These are phyloP conservation scores for Candida smagusa DNA, from an alignment of 1,139 yeast genomes.

Conservation along the genomic window DNA sequence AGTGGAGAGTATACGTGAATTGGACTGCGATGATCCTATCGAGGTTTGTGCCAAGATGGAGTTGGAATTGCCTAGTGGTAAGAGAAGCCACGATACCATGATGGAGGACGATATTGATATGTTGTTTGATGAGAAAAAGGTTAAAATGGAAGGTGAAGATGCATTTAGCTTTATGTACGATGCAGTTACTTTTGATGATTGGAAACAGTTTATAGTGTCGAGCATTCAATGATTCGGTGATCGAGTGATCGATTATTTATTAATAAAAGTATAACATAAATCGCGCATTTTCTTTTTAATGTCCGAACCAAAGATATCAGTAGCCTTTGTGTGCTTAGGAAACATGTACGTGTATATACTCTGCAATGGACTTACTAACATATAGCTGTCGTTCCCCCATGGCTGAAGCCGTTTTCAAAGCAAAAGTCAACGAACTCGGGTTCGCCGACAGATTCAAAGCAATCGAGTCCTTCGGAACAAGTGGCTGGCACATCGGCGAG, in stretches of 20 bases:
- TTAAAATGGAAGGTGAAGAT: slow-evolving; percentile 22
- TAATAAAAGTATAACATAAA: background rate
- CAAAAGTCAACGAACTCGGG: slow-evolving; percentile 53
- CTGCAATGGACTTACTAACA: background rate
- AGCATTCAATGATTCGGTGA: slow-evolving; percentile 11
- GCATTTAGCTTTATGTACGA: slow-evolving; percentile 27
- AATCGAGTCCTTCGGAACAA: slow-evolving; percentile 88
- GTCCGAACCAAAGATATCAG: slow-evolving; percentile 38
- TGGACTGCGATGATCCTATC: slow-evolving; percentile 29
- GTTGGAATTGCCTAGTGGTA: slow-evolving; percentile 6
- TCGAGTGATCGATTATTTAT: background rate
- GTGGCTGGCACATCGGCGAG: slow-evolving; percentile 81
- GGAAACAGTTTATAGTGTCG: slow-evolving; percentile 30
- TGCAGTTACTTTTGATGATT: slow-evolving; percentile 37
- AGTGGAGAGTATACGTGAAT: slow-evolving; percentile 34
- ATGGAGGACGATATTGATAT: slow-evolving; percentile 32
- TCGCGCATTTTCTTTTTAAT: background rate
- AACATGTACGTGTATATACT: slow-evolving; percentile 58
- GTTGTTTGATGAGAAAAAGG: slow-evolving; percentile 36
- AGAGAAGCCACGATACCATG: slow-evolving; percentile 23
- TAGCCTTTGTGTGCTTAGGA: slow-evolving; percentile 90
- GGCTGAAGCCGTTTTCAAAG: slow-evolving; percentile 91
- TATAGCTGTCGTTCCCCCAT: slow-evolving; percentile 88
- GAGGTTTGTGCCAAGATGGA: slow-evolving; percentile 23
- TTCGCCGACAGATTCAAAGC: slow-evolving; percentile 37